A percentile compares a stretch with the other conserved stretches of the same genome.
phyloP scores from a whole-genome alignment of 202 grass and related monocot species.

The Panicum hallii region DNA sequence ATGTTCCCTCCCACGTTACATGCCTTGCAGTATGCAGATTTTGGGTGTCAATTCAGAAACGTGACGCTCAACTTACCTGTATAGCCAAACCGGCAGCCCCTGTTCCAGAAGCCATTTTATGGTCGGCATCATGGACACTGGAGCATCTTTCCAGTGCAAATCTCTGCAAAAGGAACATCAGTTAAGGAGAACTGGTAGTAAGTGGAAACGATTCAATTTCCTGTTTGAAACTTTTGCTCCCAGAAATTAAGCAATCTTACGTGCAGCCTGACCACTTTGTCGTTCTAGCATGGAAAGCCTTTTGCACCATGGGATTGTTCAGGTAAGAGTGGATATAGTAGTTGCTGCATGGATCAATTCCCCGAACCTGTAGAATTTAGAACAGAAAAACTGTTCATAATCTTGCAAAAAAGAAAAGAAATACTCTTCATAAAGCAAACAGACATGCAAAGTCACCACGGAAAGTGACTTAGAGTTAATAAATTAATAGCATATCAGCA shows the following conservation, averaged over 20 bases:
- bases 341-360: slow-evolving; percentile 45
- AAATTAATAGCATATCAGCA: background rate
- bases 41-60: background rate
- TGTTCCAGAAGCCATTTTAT: slow-evolving; percentile 40
- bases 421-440: background rate
- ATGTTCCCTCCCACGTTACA: background rate
- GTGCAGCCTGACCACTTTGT: slow-evolving; percentile 45
- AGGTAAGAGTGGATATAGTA: slow-evolving; percentile 30
- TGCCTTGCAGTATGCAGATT: background rate
- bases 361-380: slow-evolving; percentile 24
- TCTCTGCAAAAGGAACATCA: background rate
- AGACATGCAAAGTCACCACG: background rate
- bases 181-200: background rate
- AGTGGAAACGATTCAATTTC: background rate
- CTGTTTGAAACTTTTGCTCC: background rate
- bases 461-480: background rate
- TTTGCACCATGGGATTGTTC: slow-evolving; percentile 42
- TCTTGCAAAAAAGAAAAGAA: background rate
- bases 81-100: slow-evolving; percentile 45
- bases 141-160: slow-evolving; percentile 50
- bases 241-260: slow-evolving; percentile 38
- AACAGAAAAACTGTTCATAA: background rate
- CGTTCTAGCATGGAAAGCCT: slow-evolving; percentile 21
- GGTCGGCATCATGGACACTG: slow-evolving; percentile 22
- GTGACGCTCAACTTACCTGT: slow-evolving; percentile 37